Conservation (phyloP, 1,139 yeast species). For the Kurtzmaniella quercitrusa region DNA sequence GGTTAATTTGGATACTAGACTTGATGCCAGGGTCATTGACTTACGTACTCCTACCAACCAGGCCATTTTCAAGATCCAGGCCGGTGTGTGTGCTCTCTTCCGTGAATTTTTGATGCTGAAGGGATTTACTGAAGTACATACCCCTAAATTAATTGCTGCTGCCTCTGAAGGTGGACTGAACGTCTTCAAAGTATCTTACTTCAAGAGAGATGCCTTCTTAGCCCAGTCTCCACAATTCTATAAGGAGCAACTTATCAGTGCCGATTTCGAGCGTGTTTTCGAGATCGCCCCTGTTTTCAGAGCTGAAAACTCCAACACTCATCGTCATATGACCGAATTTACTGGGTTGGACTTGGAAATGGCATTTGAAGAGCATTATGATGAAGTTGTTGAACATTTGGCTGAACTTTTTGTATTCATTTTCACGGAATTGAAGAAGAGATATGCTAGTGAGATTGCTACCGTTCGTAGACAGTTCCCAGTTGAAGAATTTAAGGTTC, state of each 20-base stretch:
- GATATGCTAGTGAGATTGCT: constrained; percentile 82
- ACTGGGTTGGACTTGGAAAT: constrained; percentile 96
- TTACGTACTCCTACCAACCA: constrained; percentile 95
- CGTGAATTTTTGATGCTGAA: constrained; percentile 73
- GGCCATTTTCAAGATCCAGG: constrained; percentile 90
- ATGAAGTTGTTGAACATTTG: constrained; percentile 83
- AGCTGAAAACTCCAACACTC: constrained; percentile 98
- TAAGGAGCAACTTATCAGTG: constrained; percentile 96
- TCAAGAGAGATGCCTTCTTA: constrained; percentile 86
- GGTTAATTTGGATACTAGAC: constrained; percentile 92
- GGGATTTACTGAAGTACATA: constrained; percentile 85
- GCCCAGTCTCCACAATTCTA: constrained; percentile 98
- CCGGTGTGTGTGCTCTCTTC: constrained; percentile 84
- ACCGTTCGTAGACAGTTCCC: constrained; percentile 93
- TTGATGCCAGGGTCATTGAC: constrained; percentile 93
- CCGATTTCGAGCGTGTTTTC: constrained; percentile 93
- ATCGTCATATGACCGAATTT: constrained; percentile 98
- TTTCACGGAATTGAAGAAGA: constrained; percentile 72
- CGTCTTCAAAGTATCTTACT: constrained; percentile 89
- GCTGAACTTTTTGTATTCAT: constrained; percentile 85
- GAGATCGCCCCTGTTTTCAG: constrained; percentile 98
- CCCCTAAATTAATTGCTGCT: constrained; percentile 93
- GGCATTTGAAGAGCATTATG: constrained; percentile 97
- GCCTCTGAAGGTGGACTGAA: constrained; percentile 98
- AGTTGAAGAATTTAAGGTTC: constrained; percentile 93